Conservation (phyloP, 208 protist genomes). For the Leishmania tropica region DNA sequence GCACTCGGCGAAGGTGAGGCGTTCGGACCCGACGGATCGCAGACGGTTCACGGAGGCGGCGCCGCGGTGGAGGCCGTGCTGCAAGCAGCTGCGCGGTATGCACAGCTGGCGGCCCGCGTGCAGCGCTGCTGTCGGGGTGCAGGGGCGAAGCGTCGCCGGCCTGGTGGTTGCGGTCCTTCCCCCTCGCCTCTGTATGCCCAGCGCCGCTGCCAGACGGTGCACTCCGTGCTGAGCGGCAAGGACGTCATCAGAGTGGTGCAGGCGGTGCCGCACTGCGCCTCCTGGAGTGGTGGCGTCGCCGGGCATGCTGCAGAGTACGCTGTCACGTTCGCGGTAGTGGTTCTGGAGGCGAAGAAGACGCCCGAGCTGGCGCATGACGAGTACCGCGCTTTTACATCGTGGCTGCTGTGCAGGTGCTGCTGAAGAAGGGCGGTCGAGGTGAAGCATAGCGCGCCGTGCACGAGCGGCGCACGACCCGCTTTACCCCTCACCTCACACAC, state of each 20-base stretch:
- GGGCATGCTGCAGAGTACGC: not conserved
- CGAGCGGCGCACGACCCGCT: not conserved
- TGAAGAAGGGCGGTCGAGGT: not conserved
- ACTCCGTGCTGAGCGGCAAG: constrained; percentile 26
- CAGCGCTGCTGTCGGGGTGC: constrained; percentile 2
- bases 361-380: constrained; percentile 27
- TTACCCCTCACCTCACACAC: not conserved
- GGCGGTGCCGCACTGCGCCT: constrained; percentile 13
- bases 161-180: not conserved
- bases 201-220: constrained; percentile 12
- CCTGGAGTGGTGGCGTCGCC: not conserved
- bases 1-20: constrained; percentile 9
- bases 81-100: constrained; percentile 22
- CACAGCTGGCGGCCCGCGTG: constrained; percentile 11
- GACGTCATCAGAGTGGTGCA: constrained; percentile 14
- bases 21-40: constrained; percentile 2
- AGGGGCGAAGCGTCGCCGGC: not conserved
- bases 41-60: constrained; percentile 7
- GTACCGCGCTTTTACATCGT: constrained; percentile 42
- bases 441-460: not conserved
- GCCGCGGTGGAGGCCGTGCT: constrained; percentile 17
- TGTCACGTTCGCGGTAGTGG: constrained; percentile 27
- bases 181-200: not conserved
- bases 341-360: constrained; percentile 17
- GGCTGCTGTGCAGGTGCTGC: constrained; percentile 46